Evolutionary conservation across 306 rosid species (phyloP), one percentile per base, ranked within the genome.

Genomic region (Luffa aegyptiaca): DNA sequence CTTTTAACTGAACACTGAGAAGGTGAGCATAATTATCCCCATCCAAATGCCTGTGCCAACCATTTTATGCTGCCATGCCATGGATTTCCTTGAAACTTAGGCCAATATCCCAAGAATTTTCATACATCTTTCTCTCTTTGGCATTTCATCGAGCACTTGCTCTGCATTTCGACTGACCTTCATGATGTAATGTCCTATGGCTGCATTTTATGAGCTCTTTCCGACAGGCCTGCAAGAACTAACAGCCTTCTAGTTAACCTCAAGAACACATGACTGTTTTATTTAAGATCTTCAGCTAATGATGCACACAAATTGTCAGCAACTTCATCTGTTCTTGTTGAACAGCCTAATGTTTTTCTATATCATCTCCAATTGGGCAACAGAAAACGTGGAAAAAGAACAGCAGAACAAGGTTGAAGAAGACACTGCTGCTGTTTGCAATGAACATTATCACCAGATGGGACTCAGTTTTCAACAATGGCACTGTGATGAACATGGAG

Each of bases 391-490:
- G 69, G 10, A 31, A 63, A 35, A 33, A 26, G 31, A 12, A 4
- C 42, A 33, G 69, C 69, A 63, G 69, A 63, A 20, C 63, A 20
- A 63, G 69, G 35, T 63, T 33, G 44, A 63, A 35, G 69, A 61
- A 61, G 68, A 61, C 12, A 5, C 39, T 59, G 39, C 66, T 59
- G 66, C 17, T 13, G 2, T 59, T 61, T 61, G 18, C 18, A 26
- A 31, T 21, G 39, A 63, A 63, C 42, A 63, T 13, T 12, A 63
- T 33, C 9, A 59, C 10, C 69, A 35, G 42, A 31, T 62, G n/a
- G n/a, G 69, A 62, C 69, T 62, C 69, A 13, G 69, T 11, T 62
- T 33, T 63, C 69, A 63, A 63, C 69, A 63, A 63, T 63, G 69
- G 44, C 42, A 63, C 69, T 13, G n/a, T 3, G 69, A 63, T 63